These are phyloP conservation scores for Amanita rimosa DNA, from an alignment of 768 basidiomycete genomes.

Conservation along the genomic window DNA sequence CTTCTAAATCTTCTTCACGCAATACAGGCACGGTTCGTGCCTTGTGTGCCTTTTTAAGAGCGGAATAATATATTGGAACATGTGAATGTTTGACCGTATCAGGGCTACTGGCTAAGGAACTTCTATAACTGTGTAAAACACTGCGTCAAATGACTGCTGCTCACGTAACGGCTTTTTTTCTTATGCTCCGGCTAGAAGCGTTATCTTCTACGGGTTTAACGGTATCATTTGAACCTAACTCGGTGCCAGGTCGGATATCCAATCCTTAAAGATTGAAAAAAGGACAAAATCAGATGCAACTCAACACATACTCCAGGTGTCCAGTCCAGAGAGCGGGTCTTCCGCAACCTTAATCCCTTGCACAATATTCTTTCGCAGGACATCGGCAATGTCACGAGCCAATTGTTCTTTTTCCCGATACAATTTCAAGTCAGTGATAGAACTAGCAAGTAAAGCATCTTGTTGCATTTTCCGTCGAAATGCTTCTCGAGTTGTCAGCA, in stretches of 20 bases:
- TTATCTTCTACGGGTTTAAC: conserved; percentile 47
- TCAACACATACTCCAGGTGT: conserved; percentile 45
- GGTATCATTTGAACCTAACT: conserved; percentile 75
- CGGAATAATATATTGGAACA: conserved; percentile 44
- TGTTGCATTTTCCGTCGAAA: conserved; percentile 59
- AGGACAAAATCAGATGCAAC: not conserved
- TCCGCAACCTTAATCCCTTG: conserved; percentile 51
- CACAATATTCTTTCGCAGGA: conserved; percentile 75
- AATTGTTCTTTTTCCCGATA: conserved; percentile 47
- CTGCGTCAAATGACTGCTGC: conserved; percentile 25
- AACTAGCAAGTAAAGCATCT: conserved; percentile 34
- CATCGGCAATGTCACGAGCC: conserved; percentile 60
- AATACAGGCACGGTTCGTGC: conserved; percentile 55
- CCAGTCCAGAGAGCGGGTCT: conserved; percentile 19
- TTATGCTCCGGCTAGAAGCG: conserved; percentile 30
- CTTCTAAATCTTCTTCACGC: conserved; percentile 74
- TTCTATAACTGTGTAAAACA: not conserved
- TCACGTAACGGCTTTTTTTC: conserved; percentile 11
- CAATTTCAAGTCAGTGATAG: conserved; percentile 30
- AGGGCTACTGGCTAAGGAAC: conserved; percentile 8
- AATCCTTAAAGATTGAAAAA: conserved; percentile 33
- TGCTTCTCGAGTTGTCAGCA: conserved; percentile 28
- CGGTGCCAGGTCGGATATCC: conserved; percentile 68
- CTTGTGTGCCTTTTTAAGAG: conserved; percentile 59
- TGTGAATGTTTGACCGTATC: conserved; percentile 12